These are phyloP conservation scores for Termitomyces sp. DNA, from an alignment of 768 basidiomycete genomes.

Conservation along the genomic window DNA sequence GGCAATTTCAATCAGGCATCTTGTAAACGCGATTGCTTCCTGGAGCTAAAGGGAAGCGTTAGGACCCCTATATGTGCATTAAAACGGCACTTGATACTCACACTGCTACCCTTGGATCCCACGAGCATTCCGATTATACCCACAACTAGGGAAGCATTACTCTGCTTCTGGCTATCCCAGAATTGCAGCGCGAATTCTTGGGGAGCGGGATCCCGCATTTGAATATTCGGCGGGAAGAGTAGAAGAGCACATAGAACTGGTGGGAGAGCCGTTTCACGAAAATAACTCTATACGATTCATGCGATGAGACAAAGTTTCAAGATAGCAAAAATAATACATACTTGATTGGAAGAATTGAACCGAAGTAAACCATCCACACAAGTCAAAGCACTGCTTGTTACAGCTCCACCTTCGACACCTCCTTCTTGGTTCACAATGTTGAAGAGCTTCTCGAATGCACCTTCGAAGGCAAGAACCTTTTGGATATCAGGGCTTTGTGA, in stretches of 20 bases:
- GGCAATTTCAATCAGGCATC: constrained; percentile 83
- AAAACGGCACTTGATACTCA: constrained; percentile 28
- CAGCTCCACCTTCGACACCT: constrained; percentile 87
- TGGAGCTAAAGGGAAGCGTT: constrained; percentile 36
- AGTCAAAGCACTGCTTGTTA: constrained; percentile 79
- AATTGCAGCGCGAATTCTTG: constrained; percentile 95
- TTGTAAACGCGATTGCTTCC: constrained; percentile 55
- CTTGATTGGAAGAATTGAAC: constrained; percentile 95
- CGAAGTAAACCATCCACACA: constrained; percentile 85
- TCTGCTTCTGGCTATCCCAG: constrained; percentile 91
- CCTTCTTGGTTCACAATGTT: constrained; percentile 84
- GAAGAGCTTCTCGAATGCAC: constrained; percentile 94
- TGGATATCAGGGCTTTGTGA: constrained; percentile 91
- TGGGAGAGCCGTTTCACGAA: constrained; percentile 82
- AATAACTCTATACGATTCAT: constrained; percentile 73
- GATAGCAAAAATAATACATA: constrained; percentile 26
- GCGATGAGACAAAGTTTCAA: background rate
- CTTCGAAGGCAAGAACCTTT: constrained; percentile 94
- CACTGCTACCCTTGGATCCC: constrained; percentile 62
- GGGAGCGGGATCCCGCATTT: constrained; percentile 54
- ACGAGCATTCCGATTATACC: constrained; percentile 85
- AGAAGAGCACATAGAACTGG: constrained; percentile 63
- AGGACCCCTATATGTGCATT: background rate
- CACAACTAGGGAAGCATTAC: constrained; percentile 75
- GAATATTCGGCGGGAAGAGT: constrained; percentile 64